These are phyloP conservation scores for Paramecium primaurelia DNA, from an alignment of 73 alveolate species.

Conservation along the genomic window DNA sequence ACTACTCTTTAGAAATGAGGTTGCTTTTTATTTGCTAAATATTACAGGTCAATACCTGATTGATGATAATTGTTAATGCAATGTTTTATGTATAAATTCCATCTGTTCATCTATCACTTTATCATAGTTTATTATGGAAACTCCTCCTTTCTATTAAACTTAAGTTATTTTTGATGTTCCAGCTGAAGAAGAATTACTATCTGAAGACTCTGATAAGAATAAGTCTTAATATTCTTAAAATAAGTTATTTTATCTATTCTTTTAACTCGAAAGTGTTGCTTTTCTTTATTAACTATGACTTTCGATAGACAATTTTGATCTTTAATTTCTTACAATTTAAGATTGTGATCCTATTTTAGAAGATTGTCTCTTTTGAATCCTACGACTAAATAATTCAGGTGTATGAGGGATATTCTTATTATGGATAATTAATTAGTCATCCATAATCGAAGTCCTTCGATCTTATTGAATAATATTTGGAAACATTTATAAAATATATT, in stretches of 20 bases:
- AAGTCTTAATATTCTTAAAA: background rate
- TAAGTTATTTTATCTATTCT: background rate
- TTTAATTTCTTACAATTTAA: background rate
- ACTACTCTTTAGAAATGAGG: background rate
- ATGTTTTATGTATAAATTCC: background rate
- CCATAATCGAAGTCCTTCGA: background rate
- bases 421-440: background rate
- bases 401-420: background rate
- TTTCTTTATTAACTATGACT: background rate
- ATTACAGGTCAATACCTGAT: conserved; percentile 3
- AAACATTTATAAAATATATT: background rate
- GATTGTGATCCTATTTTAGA: background rate
- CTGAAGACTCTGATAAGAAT: background rate
- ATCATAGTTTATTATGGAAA: background rate
- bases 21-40: background rate
- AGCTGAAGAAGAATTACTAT: background rate
- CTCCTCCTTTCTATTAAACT: background rate
- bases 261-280: background rate
- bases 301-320: background rate
- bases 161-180: background rate
- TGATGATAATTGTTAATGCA: background rate
- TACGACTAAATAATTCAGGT: background rate
- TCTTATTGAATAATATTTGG: background rate
- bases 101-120: background rate
- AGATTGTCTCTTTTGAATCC: background rate